Evolutionary conservation across 495 filamentous ascomycete species (phyloP).

Genomic region (Hypoxylon perforatum): DNA sequence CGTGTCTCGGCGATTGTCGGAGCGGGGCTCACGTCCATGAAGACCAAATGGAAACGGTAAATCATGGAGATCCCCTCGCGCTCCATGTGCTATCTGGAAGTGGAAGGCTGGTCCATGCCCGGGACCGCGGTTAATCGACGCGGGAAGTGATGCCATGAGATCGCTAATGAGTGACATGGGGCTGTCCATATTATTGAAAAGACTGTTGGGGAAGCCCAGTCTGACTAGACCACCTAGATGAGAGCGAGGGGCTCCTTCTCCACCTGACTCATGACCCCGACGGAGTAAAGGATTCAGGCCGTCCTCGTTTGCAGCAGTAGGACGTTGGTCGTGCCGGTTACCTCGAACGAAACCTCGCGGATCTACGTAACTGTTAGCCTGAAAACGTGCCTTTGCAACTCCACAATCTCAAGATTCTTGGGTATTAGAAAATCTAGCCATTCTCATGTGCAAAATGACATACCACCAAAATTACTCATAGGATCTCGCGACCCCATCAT

Average conservation of each 20-base stretch:
- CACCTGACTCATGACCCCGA: constrained; percentile 44
- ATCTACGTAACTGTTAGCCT: constrained; percentile 46
- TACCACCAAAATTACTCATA: constrained; percentile 45
- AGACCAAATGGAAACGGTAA: constrained; percentile 49
- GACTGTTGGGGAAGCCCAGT: constrained; percentile 46
- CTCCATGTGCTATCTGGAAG: constrained; percentile 55
- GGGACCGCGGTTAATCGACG: constrained; percentile 48
- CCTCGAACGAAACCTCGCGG: constrained; percentile 53
- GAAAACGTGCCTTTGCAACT: too few relatives aligned
- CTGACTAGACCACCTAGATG: constrained; percentile 46
- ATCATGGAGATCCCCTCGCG: constrained; percentile 50
- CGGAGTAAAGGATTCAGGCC: constrained; percentile 82
- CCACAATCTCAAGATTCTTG: background rate
- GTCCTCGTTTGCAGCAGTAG: constrained; percentile 67
- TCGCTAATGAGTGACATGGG: constrained; percentile 58
- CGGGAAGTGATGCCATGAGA: constrained; percentile 47
- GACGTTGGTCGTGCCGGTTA: constrained; percentile 42
- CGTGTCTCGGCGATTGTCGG: constrained; percentile 55
- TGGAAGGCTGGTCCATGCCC: constrained; percentile 50
- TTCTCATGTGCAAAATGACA: constrained; percentile 1
- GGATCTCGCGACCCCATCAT: constrained; percentile 59
- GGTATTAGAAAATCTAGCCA: constrained; percentile 12
- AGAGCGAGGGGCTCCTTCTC: constrained; percentile 52
- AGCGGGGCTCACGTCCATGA: constrained; percentile 49
- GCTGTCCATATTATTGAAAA: constrained; percentile 48